Evolutionary conservation across 2,329 filamentous ascomycete genomes (phyloP).

Genomic region (Ceratocystis eucalypticola): DNA sequence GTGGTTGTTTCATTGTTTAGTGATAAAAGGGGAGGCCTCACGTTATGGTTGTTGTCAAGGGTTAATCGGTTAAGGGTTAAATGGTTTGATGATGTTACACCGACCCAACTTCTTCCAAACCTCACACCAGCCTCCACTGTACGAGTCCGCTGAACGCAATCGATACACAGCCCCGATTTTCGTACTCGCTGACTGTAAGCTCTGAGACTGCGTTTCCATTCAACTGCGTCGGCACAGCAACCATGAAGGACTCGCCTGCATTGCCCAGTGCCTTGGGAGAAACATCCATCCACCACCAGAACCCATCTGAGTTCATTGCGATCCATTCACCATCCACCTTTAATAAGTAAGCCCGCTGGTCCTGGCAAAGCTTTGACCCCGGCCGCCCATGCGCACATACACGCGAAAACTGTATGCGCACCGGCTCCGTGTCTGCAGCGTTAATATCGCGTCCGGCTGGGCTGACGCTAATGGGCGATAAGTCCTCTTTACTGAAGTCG

Average conservation of each 20-base stretch:
- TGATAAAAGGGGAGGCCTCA: neutral
- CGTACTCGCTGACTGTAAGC: constrained; percentile 36
- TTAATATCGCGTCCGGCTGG: constrained; percentile 42
- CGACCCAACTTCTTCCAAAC: neutral
- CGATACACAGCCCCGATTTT: constrained; percentile 20
- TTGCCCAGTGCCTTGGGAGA: constrained; percentile 49
- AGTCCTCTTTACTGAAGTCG: constrained; percentile 36
- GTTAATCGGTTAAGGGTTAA: neutral
- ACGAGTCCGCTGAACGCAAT: constrained; percentile 30
- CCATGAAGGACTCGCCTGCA: constrained; percentile 52
- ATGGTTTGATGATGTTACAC: neutral
- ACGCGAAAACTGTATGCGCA: constrained; percentile 71
- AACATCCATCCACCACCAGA: constrained; percentile 72
- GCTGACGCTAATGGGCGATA: constrained; percentile 45
- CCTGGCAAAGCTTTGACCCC: neutral
- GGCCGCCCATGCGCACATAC: constrained; percentile 51
- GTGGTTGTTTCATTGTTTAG: neutral
- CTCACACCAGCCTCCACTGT: constrained; percentile 38
- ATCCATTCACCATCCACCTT: constrained; percentile 27
- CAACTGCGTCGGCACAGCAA: constrained; percentile 46
- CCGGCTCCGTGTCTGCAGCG: constrained; percentile 39
- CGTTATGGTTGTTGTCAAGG: neutral
- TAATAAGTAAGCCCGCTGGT: constrained; percentile 3
- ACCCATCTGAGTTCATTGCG: constrained; percentile 63
- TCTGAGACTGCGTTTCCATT: constrained; percentile 36